Conservation (phyloP, 1,139 yeast genomes). For the Lodderomyces parapsilosis region DNA sequence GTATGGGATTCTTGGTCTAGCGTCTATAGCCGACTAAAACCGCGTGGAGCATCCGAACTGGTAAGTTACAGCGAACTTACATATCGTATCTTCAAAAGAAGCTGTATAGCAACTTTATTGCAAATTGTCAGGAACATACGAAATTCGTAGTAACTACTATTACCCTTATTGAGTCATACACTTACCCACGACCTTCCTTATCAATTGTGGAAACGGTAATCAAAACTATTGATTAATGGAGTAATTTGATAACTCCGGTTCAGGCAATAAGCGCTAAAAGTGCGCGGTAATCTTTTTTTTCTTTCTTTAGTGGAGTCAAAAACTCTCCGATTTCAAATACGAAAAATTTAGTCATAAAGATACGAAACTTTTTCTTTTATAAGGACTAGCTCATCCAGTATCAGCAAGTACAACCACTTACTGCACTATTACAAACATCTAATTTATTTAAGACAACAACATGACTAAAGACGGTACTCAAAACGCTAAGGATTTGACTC, state of each 20-base stretch:
- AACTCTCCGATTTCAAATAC: neutral
- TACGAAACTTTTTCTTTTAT: neutral
- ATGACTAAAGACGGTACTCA: constrained; percentile 8
- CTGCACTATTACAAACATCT: neutral
- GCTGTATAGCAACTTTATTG: no score
- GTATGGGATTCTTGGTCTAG: no score
- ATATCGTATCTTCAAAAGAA: no score
- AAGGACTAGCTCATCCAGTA: no score
- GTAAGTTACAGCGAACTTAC: neutral
- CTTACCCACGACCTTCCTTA: neutral
- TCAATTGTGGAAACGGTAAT: neutral
- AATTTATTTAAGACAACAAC: neutral
- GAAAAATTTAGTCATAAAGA: neutral
- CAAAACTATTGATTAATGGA: no score
- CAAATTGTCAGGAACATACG: no score
- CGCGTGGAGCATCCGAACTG: neutral
- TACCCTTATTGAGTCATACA: neutral
- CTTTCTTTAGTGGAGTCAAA: neutral
- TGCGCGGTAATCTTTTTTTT: neutral
- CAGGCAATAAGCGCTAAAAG: constrained; percentile 1
- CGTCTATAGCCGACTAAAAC: neutral
- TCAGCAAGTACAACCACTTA: neutral
- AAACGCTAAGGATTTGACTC: constrained; percentile 65
- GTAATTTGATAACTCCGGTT: neutral
- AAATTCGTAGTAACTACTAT: no score